These are phyloP conservation scores for Oldenlandia corymbosa DNA, from an alignment of 257 asterid species.

Conservation along the genomic window DNA sequence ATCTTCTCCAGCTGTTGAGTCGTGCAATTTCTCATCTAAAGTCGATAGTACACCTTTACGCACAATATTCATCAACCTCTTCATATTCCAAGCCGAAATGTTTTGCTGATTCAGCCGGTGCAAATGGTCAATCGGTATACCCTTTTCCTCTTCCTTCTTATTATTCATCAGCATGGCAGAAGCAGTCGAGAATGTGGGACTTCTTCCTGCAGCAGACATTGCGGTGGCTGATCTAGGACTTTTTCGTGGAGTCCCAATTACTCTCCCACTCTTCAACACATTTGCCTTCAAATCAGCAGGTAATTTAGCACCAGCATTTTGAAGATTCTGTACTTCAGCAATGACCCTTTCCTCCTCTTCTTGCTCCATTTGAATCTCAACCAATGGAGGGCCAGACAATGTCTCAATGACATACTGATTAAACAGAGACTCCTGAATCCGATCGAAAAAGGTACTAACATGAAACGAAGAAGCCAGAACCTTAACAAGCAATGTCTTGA, in stretches of 20 bases:
- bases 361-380: constrained; percentile 54
- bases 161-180: constrained; percentile 37
- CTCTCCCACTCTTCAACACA: constrained; percentile 48
- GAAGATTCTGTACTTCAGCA: constrained; percentile 68
- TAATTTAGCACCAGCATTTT: constrained; percentile 66
- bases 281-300: constrained; percentile 65
- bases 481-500: constrained; percentile 73
- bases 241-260: constrained; percentile 52
- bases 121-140: constrained; percentile 60
- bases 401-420: constrained; percentile 72
- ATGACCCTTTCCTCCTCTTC: constrained; percentile 73
- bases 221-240: constrained; percentile 35
- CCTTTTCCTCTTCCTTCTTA: constrained; percentile 45
- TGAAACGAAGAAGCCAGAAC: constrained; percentile 80
- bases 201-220: constrained; percentile 30
- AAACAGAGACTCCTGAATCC: constrained; percentile 77
- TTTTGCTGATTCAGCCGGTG: constrained; percentile 78
- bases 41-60: constrained; percentile 66
- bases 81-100: constrained; percentile 93
- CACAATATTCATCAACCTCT: constrained; percentile 66
- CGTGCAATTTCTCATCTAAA: constrained; percentile 62
- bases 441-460: constrained; percentile 71
- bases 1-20: constrained; percentile 45
- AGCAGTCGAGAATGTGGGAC: constrained; percentile 44
- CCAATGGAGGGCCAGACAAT: constrained; percentile 64